Base-by-base conservation (phyloP, 768 basidiomycete genomes). In the Kwoniella heveanensis region DNA sequence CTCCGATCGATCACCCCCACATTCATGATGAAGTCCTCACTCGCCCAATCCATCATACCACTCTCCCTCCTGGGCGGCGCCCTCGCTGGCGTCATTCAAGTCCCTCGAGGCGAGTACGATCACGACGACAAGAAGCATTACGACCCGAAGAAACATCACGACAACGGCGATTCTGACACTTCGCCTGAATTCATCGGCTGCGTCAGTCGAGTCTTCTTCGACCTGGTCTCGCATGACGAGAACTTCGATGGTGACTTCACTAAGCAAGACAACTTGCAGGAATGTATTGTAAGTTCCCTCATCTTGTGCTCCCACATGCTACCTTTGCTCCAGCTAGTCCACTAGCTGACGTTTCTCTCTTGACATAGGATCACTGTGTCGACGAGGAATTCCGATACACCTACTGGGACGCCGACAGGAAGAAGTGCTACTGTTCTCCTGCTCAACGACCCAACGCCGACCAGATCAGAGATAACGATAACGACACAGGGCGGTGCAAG, bases 361-460 rank as follows among this genome's bases (percentile, higher is more conserved):
- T 19, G 15, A 57, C 22, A 39, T 50, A 58, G 57, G 47, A 50
- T 17, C 27, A 58, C 30, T 58, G 57, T 36, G 57, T 58, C 57
- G 46, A 58, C 19, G 48, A 58, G 26, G 27, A 58, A 27, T 58
- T 58, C 57, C 25, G 57, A 58, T 58, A 58, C 47, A 58, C 57
- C 29, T 58, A 50, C 36, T 58, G 57, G 57, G 57, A 58, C 30
- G 57, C 57, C 30, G 47, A 58, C 48, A 58, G 47, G 30, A 58
- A 58, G 57, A 47, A 49, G 27, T 58, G 57, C 29, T 58, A 58
- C 47, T 58, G 57, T 48, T 58, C 57, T 58, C 57, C 57, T 32
- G 47, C 57, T 58, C 57, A 58, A 58, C 57, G 57, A 58, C 57
- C 57, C 47, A 48, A 58, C n/a, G 57, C 57, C 47, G 57, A 49